phyloP scores from a whole-genome alignment of 2,329 filamentous ascomycete genomes.

The Microsporum ferrugineum region DNA sequence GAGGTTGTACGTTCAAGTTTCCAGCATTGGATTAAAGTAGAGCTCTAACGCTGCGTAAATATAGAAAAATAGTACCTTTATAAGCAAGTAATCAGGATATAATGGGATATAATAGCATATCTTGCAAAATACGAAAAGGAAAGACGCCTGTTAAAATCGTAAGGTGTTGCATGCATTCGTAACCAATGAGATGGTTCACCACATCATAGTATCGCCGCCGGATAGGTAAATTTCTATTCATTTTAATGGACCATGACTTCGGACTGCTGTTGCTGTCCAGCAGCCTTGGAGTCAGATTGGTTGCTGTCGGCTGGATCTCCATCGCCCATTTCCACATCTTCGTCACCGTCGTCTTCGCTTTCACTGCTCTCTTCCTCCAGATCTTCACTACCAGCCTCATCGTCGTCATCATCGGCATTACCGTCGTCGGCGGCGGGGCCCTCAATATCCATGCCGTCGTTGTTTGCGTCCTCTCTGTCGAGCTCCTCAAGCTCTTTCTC shows the following conservation, averaged over 20 bases:
- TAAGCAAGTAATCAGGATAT: not conserved
- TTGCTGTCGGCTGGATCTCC: constrained; percentile 32
- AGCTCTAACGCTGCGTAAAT: not conserved
- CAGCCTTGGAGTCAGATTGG: constrained; percentile 16
- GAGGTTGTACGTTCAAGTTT: not conserved
- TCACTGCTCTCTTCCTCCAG: constrained; percentile 67
- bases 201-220: not conserved
- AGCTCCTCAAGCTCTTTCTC: constrained; percentile 42
- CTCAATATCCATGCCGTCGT: constrained; percentile 60
- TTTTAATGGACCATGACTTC: constrained; percentile 39
- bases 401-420: constrained; percentile 26
- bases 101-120: not conserved
- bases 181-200: constrained; percentile 1
- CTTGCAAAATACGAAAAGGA: not conserved
- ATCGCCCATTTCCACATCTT: constrained; percentile 49
- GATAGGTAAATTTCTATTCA: not conserved
- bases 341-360: constrained; percentile 50
- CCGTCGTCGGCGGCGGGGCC: constrained; percentile 43
- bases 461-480: constrained; percentile 44
- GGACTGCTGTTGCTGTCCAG: constrained; percentile 23
- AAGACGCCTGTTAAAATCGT: constrained; percentile 2
- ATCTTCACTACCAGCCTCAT: constrained; percentile 49
- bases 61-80: not conserved
- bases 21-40: not conserved
- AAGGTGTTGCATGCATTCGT: constrained; percentile 1